Percentiles rank a stretch among this genome's conserved stretches.
phyloP scores from a whole-genome alignment of 2,329 filamentous ascomycete species.

The Mycosphaerella sp. region DNA sequence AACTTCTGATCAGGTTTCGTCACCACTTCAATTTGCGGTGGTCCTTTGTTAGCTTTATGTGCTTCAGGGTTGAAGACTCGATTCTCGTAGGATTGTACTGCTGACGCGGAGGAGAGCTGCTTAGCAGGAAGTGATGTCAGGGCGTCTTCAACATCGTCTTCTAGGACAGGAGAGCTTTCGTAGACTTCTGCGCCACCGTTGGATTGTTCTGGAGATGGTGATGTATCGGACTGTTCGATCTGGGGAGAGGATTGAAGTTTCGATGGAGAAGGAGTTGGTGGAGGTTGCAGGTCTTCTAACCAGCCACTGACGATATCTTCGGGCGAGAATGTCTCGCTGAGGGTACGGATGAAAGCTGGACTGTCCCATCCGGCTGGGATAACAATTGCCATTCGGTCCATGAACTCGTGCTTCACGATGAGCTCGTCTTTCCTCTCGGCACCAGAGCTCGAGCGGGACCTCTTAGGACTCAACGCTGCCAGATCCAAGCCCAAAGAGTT shows the following conservation, averaged over 20 bases:
- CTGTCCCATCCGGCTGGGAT: constrained; percentile 98
- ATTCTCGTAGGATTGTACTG: constrained; percentile 28
- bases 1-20: constrained; percentile 33
- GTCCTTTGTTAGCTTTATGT: constrained; percentile 21
- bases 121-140: constrained; percentile 21
- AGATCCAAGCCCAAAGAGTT: constrained; percentile 59
- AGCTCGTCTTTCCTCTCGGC: constrained; percentile 39
- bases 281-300: constrained; percentile 37
- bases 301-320: constrained; percentile 79
- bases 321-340: constrained; percentile 86
- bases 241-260: constrained; percentile 41
- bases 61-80: constrained; percentile 31
- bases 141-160: constrained; percentile 15
- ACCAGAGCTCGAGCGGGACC: constrained; percentile 48
- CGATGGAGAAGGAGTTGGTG: constrained; percentile 56
- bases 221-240: constrained; percentile 20
- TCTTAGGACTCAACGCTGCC: constrained; percentile 22
- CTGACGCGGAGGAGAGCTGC: constrained; percentile 16
- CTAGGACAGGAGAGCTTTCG: constrained; percentile 24
- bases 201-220: constrained; percentile 16
- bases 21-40: constrained; percentile 31
- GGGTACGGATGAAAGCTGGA: constrained; percentile 91
- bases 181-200: constrained; percentile 28
- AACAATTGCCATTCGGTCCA: constrained; percentile 74
- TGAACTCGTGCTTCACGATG: constrained; percentile 58